Evolutionary conservation across 2,329 filamentous ascomycete genomes (phyloP).

Genomic region (Mariannaea sp.): DNA sequence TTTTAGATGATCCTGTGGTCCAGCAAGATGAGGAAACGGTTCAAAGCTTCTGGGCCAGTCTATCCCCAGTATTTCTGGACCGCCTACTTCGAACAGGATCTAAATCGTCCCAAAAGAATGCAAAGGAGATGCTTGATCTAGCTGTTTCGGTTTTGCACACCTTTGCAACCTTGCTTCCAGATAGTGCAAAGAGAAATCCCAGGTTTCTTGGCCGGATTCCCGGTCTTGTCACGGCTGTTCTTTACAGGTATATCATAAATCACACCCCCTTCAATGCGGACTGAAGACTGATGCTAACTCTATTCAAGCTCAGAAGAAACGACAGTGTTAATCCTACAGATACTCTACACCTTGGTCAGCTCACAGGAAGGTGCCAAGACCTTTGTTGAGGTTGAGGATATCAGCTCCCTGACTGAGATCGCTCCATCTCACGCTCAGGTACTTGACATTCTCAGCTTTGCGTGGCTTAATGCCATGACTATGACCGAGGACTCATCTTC

Average conservation of each 20-base stretch:
- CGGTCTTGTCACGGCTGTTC: conserved; percentile 56
- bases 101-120: conserved; percentile 48
- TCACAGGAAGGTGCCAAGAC: conserved; percentile 54
- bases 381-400: conserved; percentile 55
- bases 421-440: conserved; percentile 58
- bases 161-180: conserved; percentile 62
- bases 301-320: conserved; percentile 56
- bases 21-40: conserved; percentile 53
- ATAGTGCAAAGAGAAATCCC: conserved; percentile 47
- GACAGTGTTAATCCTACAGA: conserved; percentile 58
- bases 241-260: conserved; percentile 62
- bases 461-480: conserved; percentile 59
- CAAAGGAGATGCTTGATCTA: conserved; percentile 65
- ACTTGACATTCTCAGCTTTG: conserved; percentile 59
- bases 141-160: conserved; percentile 67
- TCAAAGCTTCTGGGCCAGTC: conserved; percentile 60
- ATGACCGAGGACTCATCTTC: conserved; percentile 36
- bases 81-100: conserved; percentile 63
- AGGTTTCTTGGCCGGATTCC: conserved; percentile 60
- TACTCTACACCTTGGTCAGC: conserved; percentile 61
- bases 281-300: background rate
- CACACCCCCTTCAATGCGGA: background rate
- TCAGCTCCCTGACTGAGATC: conserved; percentile 61
- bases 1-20: conserved; percentile 64
- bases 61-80: conserved; percentile 68